phyloP scores from a whole-genome alignment of 176 grass and related monocot species.

The Luzula sylvatica region DNA sequence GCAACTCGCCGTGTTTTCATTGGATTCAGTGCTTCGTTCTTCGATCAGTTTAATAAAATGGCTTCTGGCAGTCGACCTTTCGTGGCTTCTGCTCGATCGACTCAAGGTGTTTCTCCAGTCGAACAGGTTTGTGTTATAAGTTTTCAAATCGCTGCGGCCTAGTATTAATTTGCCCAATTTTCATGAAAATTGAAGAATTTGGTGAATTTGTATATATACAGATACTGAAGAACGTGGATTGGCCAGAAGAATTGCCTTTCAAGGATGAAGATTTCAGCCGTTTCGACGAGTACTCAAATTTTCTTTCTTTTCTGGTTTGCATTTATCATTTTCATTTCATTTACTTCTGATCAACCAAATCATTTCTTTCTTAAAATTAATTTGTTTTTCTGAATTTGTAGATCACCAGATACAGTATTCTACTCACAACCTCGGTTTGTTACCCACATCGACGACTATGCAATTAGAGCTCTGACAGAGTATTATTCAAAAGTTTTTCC shows the following conservation, averaged over 20 bases:
- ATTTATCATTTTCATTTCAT: conserved; percentile 3
- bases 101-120: conserved; percentile 58
- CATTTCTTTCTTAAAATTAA: background rate
- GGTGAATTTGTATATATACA: conserved; percentile 13
- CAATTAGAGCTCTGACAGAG: conserved; percentile 66
- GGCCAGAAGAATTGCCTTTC: conserved; percentile 88
- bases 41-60: conserved; percentile 52
- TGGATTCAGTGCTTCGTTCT: conserved; percentile 39
- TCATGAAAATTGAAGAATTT: no score
- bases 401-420: conserved; percentile 60
- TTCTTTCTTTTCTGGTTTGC: conserved; percentile 17
- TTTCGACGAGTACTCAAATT: conserved; percentile 64
- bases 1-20: conserved; percentile 60
- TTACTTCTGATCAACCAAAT: background rate
- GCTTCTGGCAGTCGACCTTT: conserved; percentile 57
- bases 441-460: conserved; percentile 81
- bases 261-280: conserved; percentile 89
- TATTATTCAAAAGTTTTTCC: conserved; percentile 89
- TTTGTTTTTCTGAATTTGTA: conserved; percentile 18
- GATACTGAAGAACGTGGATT: conserved; percentile 85
- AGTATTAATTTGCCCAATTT: no score
- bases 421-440: conserved; percentile 90
- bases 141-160: no score
- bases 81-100: conserved; percentile 53
- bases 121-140: conserved; percentile 48